These are phyloP conservation scores for Claviceps purpurea DNA, from an alignment of 2,329 filamentous ascomycete species.

Conservation along the genomic window DNA sequence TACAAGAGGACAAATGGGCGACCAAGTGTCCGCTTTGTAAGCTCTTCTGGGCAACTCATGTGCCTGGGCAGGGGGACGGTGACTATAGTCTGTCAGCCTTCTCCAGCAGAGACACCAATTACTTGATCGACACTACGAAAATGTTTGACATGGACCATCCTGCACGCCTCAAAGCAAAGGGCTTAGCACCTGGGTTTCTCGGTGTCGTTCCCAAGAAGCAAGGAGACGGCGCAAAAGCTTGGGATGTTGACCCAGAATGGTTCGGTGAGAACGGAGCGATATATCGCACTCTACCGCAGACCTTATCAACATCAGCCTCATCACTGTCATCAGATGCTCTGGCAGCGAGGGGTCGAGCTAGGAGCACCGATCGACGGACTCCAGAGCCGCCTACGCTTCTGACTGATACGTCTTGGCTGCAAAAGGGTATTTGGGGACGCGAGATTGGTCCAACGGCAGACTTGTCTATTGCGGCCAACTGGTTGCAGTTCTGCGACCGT, in stretches of 20 bases:
- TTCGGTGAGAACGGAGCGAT: constrained; percentile 22
- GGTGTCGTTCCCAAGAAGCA: constrained; percentile 21
- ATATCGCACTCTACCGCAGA: constrained; percentile 17
- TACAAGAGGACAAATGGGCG: constrained; percentile 20
- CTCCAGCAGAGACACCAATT: constrained; percentile 21
- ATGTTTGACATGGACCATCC: constrained; percentile 20
- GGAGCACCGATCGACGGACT: constrained; percentile 3
- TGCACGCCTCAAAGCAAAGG: constrained; percentile 15
- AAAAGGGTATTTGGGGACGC: constrained; percentile 21
- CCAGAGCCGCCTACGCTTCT: constrained; percentile 5
- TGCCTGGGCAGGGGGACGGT: constrained; percentile 17
- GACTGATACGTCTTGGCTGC: constrained; percentile 12
- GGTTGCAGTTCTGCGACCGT: constrained; percentile 21
- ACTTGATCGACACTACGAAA: constrained; percentile 18
- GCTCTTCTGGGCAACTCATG: constrained; percentile 20
- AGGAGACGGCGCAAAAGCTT: constrained; percentile 14
- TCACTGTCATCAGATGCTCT: constrained; percentile 9
- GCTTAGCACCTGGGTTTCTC: constrained; percentile 18
- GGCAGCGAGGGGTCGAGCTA: constrained; percentile 7
- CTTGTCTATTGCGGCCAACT: constrained; percentile 17
- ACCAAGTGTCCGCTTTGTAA: constrained; percentile 22
- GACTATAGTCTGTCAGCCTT: constrained; percentile 20
- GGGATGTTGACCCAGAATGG: constrained; percentile 19
- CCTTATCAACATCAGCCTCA: neutral
- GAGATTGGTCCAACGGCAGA: constrained; percentile 18